phyloP scores from a whole-genome alignment of 805 yeast genomes.

The Metschnikowia dekortorum region DNA sequence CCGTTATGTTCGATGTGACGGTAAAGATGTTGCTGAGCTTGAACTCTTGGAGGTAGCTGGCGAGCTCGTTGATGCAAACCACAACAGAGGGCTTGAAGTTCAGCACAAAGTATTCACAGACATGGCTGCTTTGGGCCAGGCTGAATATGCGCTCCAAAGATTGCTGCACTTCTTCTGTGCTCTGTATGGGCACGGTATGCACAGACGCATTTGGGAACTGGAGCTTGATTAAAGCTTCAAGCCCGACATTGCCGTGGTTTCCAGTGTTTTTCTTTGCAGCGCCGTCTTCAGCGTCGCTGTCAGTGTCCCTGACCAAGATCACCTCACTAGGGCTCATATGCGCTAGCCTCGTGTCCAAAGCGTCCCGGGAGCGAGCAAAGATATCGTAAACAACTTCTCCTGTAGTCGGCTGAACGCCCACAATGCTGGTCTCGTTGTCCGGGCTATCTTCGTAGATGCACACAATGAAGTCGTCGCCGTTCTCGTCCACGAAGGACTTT shows the following conservation, averaged over 20 bases:
- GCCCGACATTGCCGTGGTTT: slow-evolving; percentile 5
- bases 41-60: slow-evolving; percentile 59
- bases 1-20: slow-evolving; percentile 45
- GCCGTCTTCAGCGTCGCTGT: slow-evolving; percentile 18
- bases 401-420: slow-evolving; percentile 65
- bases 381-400: slow-evolving; percentile 74
- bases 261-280: slow-evolving; percentile 22
- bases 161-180: slow-evolving; percentile 5
- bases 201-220: slow-evolving; percentile 15
- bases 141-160: slow-evolving; percentile 24
- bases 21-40: slow-evolving; percentile 53
- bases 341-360: slow-evolving; percentile 67
- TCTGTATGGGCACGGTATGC: slow-evolving; percentile 1
- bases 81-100: slow-evolving; percentile 22
- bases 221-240: slow-evolving; percentile 18
- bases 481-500: not conserved
- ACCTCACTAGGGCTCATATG: slow-evolving; percentile 79
- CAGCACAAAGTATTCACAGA: slow-evolving; percentile 23
- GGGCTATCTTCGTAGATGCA: slow-evolving; percentile 29
- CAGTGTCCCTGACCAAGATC: slow-evolving; percentile 39
- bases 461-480: slow-evolving; percentile 39
- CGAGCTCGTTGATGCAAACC: slow-evolving; percentile 43
- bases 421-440: slow-evolving; percentile 32
- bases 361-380: slow-evolving; percentile 62
- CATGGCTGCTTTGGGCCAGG: slow-evolving; percentile 1